These are phyloP conservation scores for Saprolegnia parasitica DNA, from an alignment of 352 stramenopile species.

Conservation along the genomic window DNA sequence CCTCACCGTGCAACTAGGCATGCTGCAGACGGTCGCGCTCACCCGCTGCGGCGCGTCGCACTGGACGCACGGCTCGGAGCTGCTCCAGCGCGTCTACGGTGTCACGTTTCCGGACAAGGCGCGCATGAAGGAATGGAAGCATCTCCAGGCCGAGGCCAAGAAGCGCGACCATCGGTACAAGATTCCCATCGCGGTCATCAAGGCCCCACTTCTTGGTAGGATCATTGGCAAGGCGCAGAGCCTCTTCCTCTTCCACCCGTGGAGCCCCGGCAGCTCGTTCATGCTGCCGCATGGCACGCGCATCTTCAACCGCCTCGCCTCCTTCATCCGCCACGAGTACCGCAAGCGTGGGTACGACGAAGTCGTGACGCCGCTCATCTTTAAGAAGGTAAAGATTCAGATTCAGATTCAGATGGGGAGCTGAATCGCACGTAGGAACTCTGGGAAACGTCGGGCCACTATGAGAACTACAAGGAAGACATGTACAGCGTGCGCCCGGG, in stretches of 20 bases:
- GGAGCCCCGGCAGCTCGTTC: slow-evolving; percentile 96
- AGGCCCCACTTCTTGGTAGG: too few species aligned
- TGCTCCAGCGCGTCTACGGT: slow-evolving; percentile 96
- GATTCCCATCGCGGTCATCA: slow-evolving; percentile 23
- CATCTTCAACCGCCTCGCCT: slow-evolving; percentile 96
- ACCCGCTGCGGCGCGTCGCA: slow-evolving; percentile 94
- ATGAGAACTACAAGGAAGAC: slow-evolving; percentile 95
- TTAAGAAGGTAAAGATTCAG: slow-evolving; percentile 75
- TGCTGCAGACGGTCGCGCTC: slow-evolving; percentile 93
- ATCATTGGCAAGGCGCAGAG: slow-evolving; percentile 93
- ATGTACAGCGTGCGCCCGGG: slow-evolving; percentile 91
- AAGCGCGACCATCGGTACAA: slow-evolving; percentile 94
- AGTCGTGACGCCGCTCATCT: slow-evolving; percentile 96
- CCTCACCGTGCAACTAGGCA: slow-evolving; percentile 34
- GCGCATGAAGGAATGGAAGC: slow-evolving; percentile 83
- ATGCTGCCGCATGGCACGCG: slow-evolving; percentile 96
- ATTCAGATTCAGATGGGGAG: background rate
- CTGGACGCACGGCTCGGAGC: slow-evolving; percentile 72
- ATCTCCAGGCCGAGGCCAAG: slow-evolving; percentile 93
- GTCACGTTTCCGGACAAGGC: slow-evolving; percentile 91
- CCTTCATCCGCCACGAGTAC: slow-evolving; percentile 85
- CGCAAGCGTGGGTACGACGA: slow-evolving; percentile 90
- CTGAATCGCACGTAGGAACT: slow-evolving; percentile 50
- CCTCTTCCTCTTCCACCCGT: slow-evolving; percentile 93
- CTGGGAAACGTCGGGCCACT: slow-evolving; percentile 96